These are phyloP conservation scores for Cystobasidium ongulense DNA, from an alignment of 768 basidiomycete genomes.

Conservation along the genomic window DNA sequence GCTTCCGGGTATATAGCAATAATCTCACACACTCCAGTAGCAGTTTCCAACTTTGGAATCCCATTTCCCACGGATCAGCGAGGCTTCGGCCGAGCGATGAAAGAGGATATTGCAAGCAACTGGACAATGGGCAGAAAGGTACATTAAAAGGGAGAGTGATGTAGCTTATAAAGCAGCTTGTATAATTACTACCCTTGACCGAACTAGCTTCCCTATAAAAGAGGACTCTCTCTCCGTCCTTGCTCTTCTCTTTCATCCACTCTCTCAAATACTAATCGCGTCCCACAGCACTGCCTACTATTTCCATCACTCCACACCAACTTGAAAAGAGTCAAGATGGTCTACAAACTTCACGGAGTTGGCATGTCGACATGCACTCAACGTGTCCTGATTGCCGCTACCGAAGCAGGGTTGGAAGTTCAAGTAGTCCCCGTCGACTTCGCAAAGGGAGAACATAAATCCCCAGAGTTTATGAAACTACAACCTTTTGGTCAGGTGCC, in stretches of 20 bases:
- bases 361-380: constrained; percentile 21
- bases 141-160: no score
- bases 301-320: neutral
- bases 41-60: neutral
- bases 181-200: no score
- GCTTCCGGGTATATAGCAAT: no score
- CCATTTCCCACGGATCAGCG: neutral
- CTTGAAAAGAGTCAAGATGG: constrained; percentile 1
- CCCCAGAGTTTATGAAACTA: neutral
- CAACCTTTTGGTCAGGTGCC: constrained; percentile 27
- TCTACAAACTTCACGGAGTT: constrained; percentile 1
- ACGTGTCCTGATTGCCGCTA: constrained; percentile 15
- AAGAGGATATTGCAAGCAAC: no score
- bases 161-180: no score
- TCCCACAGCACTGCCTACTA: neutral
- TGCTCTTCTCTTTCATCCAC: neutral
- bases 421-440: constrained; percentile 3
- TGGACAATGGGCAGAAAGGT: no score
- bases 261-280: neutral
- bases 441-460: constrained; percentile 19
- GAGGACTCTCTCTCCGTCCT: no score
- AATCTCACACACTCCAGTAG: no score
- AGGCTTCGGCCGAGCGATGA: no score
- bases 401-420: neutral
- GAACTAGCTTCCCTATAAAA: neutral